Conservation (phyloP, 2,329 filamentous ascomycete genomes). For the Epichloe baconii region DNA sequence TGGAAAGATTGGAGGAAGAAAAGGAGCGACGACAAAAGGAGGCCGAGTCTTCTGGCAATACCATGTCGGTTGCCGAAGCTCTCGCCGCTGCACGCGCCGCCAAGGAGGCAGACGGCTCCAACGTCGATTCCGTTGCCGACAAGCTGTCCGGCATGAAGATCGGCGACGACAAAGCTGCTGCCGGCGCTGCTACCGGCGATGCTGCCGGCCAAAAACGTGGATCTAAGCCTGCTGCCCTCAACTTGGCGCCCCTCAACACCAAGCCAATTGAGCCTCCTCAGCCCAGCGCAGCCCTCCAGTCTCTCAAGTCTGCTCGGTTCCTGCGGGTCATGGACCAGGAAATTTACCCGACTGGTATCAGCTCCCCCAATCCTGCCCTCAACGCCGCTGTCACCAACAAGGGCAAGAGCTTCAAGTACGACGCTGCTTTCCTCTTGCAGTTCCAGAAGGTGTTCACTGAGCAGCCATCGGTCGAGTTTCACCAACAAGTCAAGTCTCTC, state of each 20-base stretch:
- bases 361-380: conserved; percentile 81
- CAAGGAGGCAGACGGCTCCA: conserved; percentile 26
- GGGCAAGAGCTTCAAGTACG: conserved; percentile 80
- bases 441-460: conserved; percentile 95
- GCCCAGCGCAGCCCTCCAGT: conserved; percentile 85
- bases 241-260: conserved; percentile 68
- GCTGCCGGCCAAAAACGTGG: conserved; percentile 42
- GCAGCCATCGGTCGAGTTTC: conserved; percentile 90
- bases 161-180: conserved; percentile 28
- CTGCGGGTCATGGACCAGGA: conserved; percentile 66
- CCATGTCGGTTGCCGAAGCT: conserved; percentile 37
- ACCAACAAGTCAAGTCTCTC: conserved; percentile 72
- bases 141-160: conserved; percentile 42
- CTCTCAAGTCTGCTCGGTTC: conserved; percentile 83
- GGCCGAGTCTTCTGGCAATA: conserved; percentile 36
- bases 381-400: conserved; percentile 72
- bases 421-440: conserved; percentile 87
- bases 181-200: conserved; percentile 30
- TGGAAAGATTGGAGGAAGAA: conserved; percentile 61
- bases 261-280: conserved; percentile 83
- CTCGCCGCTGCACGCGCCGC: conserved; percentile 27
- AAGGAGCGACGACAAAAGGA: conserved; percentile 43
- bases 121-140: conserved; percentile 27
- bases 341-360: conserved; percentile 71
- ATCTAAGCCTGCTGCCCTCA: conserved; percentile 74